A percentile compares a stretch with the other conserved stretches of the same genome.
Evolutionary conservation across 768 basidiomycete genomes (phyloP).

Genomic region (Clathrus columnatus): DNA sequence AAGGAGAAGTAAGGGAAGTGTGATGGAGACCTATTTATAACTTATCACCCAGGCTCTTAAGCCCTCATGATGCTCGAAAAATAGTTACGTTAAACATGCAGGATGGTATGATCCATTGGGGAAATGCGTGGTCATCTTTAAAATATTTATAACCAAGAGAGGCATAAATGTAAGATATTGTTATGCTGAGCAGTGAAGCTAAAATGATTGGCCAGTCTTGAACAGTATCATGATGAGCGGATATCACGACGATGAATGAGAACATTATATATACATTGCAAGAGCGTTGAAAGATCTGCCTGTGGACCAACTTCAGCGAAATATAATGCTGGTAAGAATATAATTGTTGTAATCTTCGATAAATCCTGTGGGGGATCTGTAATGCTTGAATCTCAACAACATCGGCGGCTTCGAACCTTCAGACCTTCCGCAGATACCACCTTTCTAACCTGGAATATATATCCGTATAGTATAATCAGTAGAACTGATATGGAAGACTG

Average conservation of each 20-base stretch:
- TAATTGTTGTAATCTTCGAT: neutral
- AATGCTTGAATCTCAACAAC: neutral
- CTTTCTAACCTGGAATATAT: neutral
- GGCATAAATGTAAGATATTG: slow-evolving; percentile 2
- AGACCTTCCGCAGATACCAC: neutral
- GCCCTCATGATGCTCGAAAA: neutral
- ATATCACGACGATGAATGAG: neutral
- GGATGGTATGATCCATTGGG: neutral
- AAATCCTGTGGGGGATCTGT: neutral
- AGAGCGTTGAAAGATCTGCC: neutral
- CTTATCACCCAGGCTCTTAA: neutral
- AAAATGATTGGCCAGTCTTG: slow-evolving; percentile 3
- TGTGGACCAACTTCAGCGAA: neutral
- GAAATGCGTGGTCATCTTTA: neutral
- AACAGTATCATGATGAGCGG: neutral
- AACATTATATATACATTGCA: neutral
- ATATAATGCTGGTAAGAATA: slow-evolving; percentile 3
- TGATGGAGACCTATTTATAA: neutral
- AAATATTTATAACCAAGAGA: neutral
- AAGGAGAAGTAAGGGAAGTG: neutral
- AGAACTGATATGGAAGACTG: slow-evolving; percentile 3
- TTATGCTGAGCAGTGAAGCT: neutral
- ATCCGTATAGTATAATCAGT: slow-evolving; percentile 1
- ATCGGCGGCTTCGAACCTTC: neutral
- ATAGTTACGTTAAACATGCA: slow-evolving; percentile 2